Base-by-base conservation (phyloP, 2,329 filamentous ascomycete genomes). In the Sclerotinia subarctica region DNA sequence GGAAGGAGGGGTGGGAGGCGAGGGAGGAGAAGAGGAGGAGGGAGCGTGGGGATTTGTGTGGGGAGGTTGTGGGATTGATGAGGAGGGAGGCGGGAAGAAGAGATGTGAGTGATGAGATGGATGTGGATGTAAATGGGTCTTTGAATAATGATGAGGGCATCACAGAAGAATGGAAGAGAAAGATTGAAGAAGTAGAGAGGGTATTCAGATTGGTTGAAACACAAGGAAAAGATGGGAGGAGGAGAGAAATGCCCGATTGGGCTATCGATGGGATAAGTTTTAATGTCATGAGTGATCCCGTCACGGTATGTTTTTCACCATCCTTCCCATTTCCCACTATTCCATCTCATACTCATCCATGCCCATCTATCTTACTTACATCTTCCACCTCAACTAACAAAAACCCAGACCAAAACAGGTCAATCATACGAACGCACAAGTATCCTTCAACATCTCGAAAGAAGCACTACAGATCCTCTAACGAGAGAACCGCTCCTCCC, bases 341-440 rank as follows among this genome's bases (percentile, higher is more conserved):
- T 17, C 42, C 32, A 29, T 8, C 52, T 21, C 47, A 53, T 7
- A 42, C 38, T 21, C 47, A 53, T 7, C 46, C 38, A 42, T 32
- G 24, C n/a, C 4, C 21, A 10, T 49, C 4, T 42, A n/a, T 7
- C 10, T 38, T 38, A 2, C 38, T 38, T 11, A 10, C 32, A 11
- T 2, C 13, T 32, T 13, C 1, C 32, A 42, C n/a, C 21, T 42
- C 35, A 58, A 46, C 32, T 42, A 53, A 38, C 1, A 24, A 6
- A 38, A 38, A 38, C 3, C 21, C 78, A 82, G 89, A 94, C 92
- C 1, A 93, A 91, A 75, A 94, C 90, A 1, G 95, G 95, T 17
- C 91, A 94, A 72, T 95, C 91, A 1, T 99, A 97, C 77, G 95
- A 98, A 78, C 86, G 94, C 53, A 85, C 91, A 0, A 91, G 91